Conservation (phyloP, 2,329 filamentous ascomycete genomes). For the Xenoacremonium recifei region DNA sequence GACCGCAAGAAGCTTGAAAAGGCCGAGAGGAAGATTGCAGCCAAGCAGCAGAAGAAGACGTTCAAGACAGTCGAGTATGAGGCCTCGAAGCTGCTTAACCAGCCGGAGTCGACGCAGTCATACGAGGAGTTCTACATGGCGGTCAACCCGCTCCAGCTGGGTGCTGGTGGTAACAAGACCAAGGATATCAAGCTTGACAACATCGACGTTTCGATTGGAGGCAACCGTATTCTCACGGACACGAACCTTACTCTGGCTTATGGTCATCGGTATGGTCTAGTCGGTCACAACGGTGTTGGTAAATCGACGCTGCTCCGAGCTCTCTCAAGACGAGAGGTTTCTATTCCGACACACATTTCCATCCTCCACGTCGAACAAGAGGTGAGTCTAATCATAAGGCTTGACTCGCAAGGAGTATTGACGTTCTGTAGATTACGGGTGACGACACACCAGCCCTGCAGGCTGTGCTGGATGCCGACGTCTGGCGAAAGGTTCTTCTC, state of each 20-base stretch:
- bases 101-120: constrained; percentile 78
- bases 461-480: constrained; percentile 93
- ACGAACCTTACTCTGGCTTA: constrained; percentile 88
- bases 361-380: constrained; percentile 99
- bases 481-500: constrained; percentile 95
- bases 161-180: constrained; percentile 75
- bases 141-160: constrained; percentile 93
- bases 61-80: constrained; percentile 99
- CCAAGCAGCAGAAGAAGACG: constrained; percentile 96
- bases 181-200: constrained; percentile 99
- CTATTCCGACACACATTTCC: constrained; percentile 95
- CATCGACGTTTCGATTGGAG: constrained; percentile 90
- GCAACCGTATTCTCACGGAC: constrained; percentile 84
- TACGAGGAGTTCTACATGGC: constrained; percentile 99
- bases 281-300: constrained; percentile 99
- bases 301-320: constrained; percentile 94
- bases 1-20: constrained; percentile 99
- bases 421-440: constrained; percentile 69
- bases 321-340: constrained; percentile 86
- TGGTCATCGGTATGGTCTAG: constrained; percentile 90
- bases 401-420: background rate
- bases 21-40: constrained; percentile 93
- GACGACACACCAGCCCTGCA: constrained; percentile 95
- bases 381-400: constrained; percentile 45
- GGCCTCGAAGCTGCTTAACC: constrained; percentile 82